A percentile compares a stretch with the other conserved stretches of the same genome.
These are phyloP conservation scores for Camelina laxa DNA, from an alignment of 345 rosid genomes.

Conservation along the genomic window DNA sequence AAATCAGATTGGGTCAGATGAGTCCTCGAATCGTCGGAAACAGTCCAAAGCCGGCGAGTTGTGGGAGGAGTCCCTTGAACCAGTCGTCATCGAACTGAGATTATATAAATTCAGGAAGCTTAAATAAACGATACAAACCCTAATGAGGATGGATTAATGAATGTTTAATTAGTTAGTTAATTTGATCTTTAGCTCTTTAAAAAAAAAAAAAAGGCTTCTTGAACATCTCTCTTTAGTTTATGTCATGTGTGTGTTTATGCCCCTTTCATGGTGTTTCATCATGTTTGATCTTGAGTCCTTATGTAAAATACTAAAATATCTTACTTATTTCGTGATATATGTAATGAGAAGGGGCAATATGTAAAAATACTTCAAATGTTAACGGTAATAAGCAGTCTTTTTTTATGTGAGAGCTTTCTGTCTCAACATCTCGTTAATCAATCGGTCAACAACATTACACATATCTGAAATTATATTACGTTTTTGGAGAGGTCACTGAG, in stretches of 20 bases:
- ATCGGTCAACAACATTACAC: neutral
- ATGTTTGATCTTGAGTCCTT: constrained; percentile 25
- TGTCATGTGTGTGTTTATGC: constrained; percentile 26
- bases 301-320: constrained; percentile 32
- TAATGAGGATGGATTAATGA: constrained; percentile 32
- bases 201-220: constrained; percentile 39
- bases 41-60: constrained; percentile 48
- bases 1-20: constrained; percentile 61
- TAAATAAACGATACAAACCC: constrained; percentile 16
- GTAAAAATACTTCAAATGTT: constrained; percentile 18
- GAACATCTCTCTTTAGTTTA: constrained; percentile 18
- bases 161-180: constrained; percentile 41
- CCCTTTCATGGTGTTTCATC: constrained; percentile 26
- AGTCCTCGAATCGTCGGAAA: constrained; percentile 60
- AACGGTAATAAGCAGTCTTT: constrained; percentile 31
- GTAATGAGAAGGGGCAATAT: constrained; percentile 25
- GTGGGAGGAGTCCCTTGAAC: constrained; percentile 77
- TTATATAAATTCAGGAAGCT: constrained; percentile 28
- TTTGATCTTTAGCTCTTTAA: constrained; percentile 30
- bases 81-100: constrained; percentile 41
- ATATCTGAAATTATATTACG: neutral
- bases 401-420: neutral
- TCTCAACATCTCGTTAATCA: neutral
- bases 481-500: neutral
- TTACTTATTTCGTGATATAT: constrained; percentile 28